These are phyloP conservation scores for Pilaira anomala DNA, from an alignment of 192 early-diverging fungal genomes.

Conservation along the genomic window DNA sequence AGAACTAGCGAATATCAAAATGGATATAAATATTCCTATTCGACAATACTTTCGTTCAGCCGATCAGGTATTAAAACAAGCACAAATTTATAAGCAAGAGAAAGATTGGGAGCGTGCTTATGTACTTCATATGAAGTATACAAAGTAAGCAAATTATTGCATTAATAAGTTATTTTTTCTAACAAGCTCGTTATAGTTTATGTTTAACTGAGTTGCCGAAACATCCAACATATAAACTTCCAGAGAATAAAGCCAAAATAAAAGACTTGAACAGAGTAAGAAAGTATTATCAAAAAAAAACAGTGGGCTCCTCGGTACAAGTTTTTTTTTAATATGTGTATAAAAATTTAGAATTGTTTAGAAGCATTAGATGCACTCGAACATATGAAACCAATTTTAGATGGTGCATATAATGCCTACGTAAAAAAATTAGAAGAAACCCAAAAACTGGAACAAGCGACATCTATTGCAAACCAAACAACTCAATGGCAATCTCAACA, in stretches of 20 bases:
- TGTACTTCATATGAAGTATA: slow-evolving; percentile 66
- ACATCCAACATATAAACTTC: slow-evolving; percentile 51
- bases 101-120: slow-evolving; percentile 67
- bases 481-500: slow-evolving; percentile 8
- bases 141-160: slow-evolving; percentile 48
- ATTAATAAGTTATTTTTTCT: neutral
- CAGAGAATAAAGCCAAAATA: slow-evolving; percentile 38
- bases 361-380: slow-evolving; percentile 55
- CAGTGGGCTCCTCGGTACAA: too few relatives aligned
- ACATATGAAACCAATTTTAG: slow-evolving; percentile 53
- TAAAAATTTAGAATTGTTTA: slow-evolving; percentile 42
- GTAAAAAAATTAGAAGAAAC: neutral
- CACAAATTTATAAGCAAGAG: slow-evolving; percentile 57
- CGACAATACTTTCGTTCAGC: slow-evolving; percentile 49
- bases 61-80: slow-evolving; percentile 45
- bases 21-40: slow-evolving; percentile 39
- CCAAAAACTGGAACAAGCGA: neutral
- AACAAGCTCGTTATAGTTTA: slow-evolving; percentile 36
- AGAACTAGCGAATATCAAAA: slow-evolving; percentile 19
- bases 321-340: too few relatives aligned
- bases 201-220: slow-evolving; percentile 57
- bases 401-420: slow-evolving; percentile 18
- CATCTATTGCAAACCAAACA: slow-evolving; percentile 4
- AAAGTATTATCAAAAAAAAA: neutral
- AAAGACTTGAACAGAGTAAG: slow-evolving; percentile 32